Percentiles rank a stretch among this genome's conserved stretches.
These are phyloP conservation scores for Alternaria viburni DNA, from an alignment of 2,329 filamentous ascomycete genomes.

Conservation along the genomic window DNA sequence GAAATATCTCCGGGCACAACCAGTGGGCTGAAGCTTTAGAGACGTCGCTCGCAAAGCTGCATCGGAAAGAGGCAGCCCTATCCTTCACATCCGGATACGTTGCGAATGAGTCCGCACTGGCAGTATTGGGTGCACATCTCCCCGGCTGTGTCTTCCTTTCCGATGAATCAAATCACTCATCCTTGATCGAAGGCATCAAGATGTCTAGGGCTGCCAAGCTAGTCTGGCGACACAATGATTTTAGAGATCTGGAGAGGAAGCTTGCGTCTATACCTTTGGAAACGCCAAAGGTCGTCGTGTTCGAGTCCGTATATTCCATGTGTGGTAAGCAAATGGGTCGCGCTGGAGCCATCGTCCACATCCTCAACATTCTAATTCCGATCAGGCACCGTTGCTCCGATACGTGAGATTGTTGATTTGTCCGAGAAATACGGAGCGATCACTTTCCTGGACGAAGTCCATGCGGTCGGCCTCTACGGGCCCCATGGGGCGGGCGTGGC, in stretches of 20 bases:
- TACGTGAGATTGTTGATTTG: not conserved
- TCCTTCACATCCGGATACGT: not conserved
- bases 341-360: not conserved
- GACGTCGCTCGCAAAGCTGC: not conserved
- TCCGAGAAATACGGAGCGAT: not conserved
- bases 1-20: not conserved
- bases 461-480: not conserved
- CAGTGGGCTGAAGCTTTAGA: not conserved
- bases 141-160: not conserved
- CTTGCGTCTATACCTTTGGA: not conserved
- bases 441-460: not conserved
- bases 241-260: not conserved
- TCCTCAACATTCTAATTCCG: not conserved
- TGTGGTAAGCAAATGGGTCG: not conserved
- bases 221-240: not conserved
- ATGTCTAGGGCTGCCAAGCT: not conserved
- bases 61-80: not conserved
- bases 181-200: not conserved
- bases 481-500: not conserved
- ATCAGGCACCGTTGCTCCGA: not conserved
- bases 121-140: not conserved
- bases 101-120: not conserved
- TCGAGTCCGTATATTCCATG: not conserved
- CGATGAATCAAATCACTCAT: not conserved
- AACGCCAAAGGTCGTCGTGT: not conserved